Evolutionary conservation across 192 early-diverging fungal species (phyloP).

Genomic region (Mortierella claussenii): DNA sequence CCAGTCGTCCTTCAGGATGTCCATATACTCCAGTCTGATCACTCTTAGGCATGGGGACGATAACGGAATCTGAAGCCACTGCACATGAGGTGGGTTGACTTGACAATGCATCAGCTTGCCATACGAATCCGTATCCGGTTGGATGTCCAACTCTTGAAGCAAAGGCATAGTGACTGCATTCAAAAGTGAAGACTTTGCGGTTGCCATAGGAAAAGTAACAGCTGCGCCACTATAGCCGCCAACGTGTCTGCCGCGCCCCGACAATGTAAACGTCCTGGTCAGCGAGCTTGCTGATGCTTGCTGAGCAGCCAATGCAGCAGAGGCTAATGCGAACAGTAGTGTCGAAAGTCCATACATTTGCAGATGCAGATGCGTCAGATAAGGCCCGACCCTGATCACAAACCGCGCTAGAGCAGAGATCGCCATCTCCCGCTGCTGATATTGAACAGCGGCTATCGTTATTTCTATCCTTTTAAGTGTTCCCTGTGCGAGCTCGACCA

Average conservation of each 20-base stretch:
- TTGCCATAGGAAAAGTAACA: not conserved
- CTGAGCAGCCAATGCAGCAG: not conserved
- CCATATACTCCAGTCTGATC: constrained; percentile 5
- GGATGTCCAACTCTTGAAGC: constrained; percentile 11
- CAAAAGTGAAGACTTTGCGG: not conserved
- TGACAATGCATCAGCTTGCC: constrained; percentile 16
- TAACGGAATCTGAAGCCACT: constrained; percentile 20
- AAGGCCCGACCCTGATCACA: constrained; percentile 4
- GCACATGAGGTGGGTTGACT: constrained; percentile 4
- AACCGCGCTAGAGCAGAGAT: constrained; percentile 4
- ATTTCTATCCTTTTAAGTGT: constrained; percentile 14
- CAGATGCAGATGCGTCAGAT: constrained; percentile 13
- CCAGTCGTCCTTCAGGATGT: constrained; percentile 21
- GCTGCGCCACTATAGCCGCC: not conserved
- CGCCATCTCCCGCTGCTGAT: not conserved
- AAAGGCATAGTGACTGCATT: constrained; percentile 5
- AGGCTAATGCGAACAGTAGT: not conserved
- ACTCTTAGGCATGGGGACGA: not conserved
- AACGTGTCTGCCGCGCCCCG: too few relatives aligned
- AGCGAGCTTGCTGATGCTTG: constrained; percentile 3
- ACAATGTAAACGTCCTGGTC: not conserved
- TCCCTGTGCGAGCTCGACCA: not conserved
- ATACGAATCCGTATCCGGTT: constrained; percentile 1
- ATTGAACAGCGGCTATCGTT: not conserved
- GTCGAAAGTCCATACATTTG: not conserved